Percentiles rank a stretch among this genome's conserved stretches.
phyloP scores from a whole-genome alignment of 1,284 basidiomycete genomes.

The Moesziomyces antarcticus region DNA sequence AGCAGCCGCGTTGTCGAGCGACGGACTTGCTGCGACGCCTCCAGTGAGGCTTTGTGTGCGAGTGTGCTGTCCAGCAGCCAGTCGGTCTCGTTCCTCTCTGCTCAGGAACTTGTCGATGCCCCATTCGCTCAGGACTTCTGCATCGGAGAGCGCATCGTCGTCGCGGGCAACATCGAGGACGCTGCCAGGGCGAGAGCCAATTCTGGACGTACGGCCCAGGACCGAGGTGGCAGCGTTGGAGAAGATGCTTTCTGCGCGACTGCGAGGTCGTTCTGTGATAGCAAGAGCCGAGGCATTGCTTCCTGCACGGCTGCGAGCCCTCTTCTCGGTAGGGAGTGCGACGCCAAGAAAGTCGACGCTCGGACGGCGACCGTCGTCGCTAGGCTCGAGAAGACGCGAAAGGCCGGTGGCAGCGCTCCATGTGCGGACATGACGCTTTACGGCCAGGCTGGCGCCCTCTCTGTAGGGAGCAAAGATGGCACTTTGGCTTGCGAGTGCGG shows the following conservation, averaged over 20 bases:
- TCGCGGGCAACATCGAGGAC: constrained; percentile 9
- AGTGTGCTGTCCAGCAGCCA: constrained; percentile 36
- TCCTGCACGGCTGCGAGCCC: constrained; percentile 35
- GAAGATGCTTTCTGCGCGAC: constrained; percentile 35
- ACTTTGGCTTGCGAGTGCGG: constrained; percentile 56
- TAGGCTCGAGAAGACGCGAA: constrained; percentile 28
- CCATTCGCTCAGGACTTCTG: constrained; percentile 52
- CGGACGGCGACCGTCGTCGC: constrained; percentile 38
- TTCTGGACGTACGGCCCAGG: constrained; percentile 31
- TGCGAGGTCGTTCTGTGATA: constrained; percentile 12
- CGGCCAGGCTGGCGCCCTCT: constrained; percentile 22
- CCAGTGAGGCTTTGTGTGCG: constrained; percentile 43
- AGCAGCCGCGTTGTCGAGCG: constrained; percentile 16
- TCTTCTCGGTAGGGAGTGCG: constrained; percentile 50
- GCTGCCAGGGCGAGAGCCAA: constrained; percentile 27
- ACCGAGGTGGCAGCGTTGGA: constrained; percentile 34
- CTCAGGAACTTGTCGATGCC: constrained; percentile 62
- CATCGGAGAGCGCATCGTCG: constrained; percentile 17
- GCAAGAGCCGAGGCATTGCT: constrained; percentile 36
- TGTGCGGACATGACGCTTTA: constrained; percentile 47
- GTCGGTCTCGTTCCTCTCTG: constrained; percentile 45
- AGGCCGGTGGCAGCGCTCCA: constrained; percentile 48
- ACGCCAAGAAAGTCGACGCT: constrained; percentile 62
- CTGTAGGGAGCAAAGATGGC: constrained; percentile 61
- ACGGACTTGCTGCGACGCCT: constrained; percentile 14